Evolutionary conservation across 2,329 filamentous ascomycete species (phyloP).

Genomic region (Colletotrichum musae): DNA sequence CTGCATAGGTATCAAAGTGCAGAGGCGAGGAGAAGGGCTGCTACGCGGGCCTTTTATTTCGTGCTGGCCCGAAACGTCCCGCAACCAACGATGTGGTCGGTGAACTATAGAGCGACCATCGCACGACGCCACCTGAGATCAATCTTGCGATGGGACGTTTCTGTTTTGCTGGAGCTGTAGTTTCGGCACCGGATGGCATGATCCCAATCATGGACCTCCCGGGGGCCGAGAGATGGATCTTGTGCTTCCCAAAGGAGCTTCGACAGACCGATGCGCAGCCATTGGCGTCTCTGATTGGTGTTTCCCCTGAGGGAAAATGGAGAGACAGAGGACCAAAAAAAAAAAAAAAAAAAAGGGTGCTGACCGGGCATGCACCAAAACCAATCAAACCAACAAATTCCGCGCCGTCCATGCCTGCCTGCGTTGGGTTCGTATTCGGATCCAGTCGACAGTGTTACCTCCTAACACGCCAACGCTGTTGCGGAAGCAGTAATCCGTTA

Average conservation of each 20-base stretch:
- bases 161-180: constrained; percentile 13
- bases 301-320: background rate
- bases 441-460: too few relatives aligned
- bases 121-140: constrained; percentile 23
- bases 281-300: constrained; percentile 23
- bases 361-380: background rate
- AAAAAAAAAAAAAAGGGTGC: background rate
- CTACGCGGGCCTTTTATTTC: background rate
- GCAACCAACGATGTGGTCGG: constrained; percentile 1
- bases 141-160: constrained; percentile 27
- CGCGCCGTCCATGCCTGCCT: too few relatives aligned
- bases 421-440: too few relatives aligned
- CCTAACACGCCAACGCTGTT: too few relatives aligned
- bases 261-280: constrained; percentile 6
- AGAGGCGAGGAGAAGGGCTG: constrained; percentile 16
- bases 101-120: constrained; percentile 5
- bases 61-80: background rate
- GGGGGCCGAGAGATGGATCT: constrained; percentile 17
- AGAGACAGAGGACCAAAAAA: too few relatives aligned
- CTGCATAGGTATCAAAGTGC: too few relatives aligned
- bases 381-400: too few relatives aligned
- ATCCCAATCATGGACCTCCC: constrained; percentile 11
- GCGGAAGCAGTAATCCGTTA: too few relatives aligned
- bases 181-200: constrained; percentile 19
- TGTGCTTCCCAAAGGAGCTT: constrained; percentile 2